Evolutionary conservation across 305 asterid species (phyloP), one percentile per base, ranked within the genome.

Genomic region (Fraxinus latifolia): DNA sequence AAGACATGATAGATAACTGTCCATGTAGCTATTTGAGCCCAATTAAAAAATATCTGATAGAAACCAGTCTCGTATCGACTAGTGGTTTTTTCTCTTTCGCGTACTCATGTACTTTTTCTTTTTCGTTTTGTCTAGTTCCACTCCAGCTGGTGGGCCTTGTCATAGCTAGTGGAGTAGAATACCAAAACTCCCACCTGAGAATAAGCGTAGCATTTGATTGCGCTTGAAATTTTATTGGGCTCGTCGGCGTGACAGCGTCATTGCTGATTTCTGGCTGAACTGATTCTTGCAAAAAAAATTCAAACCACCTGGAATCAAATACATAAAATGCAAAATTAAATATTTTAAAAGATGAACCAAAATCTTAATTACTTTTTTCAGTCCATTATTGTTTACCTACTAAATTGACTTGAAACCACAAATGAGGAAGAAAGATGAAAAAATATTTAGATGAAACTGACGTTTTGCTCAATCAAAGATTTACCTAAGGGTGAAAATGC

Each of bases 1-100:
- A 94, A 95, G 77, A 96, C 97, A 80, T 95, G 97, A 84, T 89
- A 93, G 34, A 94, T 74, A 19, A 92, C 90, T 76, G 96, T 90
- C 71, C 90, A 77, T 76, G 97, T 86, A 76, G 96, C 97, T 33
- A 91, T 62, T 23, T 25, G 29, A 25, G 0, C 29, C 29, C 29
- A 25, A 25, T 0, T 25, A 25, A 25, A 25, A 25, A n/a, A n/a
- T 25, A 25, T 25, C 1, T 25, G 29, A 25, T 25, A 25, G 29
- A 25, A 25, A 25, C 29, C 29, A 25, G 29, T 25, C 29, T 25
- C 29, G 0, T 25, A 25, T 25, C 29, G 29, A 25, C 29, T 25
- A 25, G 29, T 25, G 29, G 29, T 25, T 25, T 25, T 25, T 25
- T 25, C 29, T 25, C 29, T 25, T 25, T 25, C 29, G 29, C 29